Base-by-base conservation (phyloP, 2,329 filamentous ascomycete species). In the Sporothrix pallida region DNA sequence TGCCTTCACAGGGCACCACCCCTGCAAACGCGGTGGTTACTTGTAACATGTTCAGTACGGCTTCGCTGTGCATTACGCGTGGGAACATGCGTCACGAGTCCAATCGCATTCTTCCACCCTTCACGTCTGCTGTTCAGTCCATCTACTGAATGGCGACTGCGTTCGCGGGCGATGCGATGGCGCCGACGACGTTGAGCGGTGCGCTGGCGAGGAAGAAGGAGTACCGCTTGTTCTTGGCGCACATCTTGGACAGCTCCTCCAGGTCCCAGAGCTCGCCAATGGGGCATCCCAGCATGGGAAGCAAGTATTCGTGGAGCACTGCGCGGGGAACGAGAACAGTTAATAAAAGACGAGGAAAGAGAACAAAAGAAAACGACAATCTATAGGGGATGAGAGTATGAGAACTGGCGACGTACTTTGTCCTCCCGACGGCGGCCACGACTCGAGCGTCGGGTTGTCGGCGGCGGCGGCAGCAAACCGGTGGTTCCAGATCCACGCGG, bases 401-500 rank as follows among this genome's bases (percentile, higher is more conserved):
- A 48, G 44, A 48, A 3, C 8, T 13, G 44, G 44, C 44, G 44
- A 48, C 44, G 44, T 3, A 48, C 44, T 48, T 48, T 48, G 44
- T 48, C 44, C 44, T 48, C 70, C 70, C 7, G 42, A 7, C 3
- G 72, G 72, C 31, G 82, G 81, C 54, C 81, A 83, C 3, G 83
- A 82, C 77, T 88, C 86, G 73, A 86, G 86, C 10, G 82, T 83
- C n/a, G 87, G 85, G 70, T 84, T 83, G 74, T 90, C 88, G 2
- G 87, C 87, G 0, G 85, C 88, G 0, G 89, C 84, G 0, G 88
- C 88, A 0, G 87, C 81, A 75, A 90, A 88, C 3, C 56, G 67
- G 13, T 82, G 80, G 71, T 89, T 84, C 87, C 88, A 90, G 23
- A 90, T 80, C 88, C 88, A 90, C 37, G 83, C 81, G 1, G 83